A percentile compares a stretch with the other conserved stretches of the same genome.
Conservation (phyloP, 306 rosid genomes). For the Gastrolobium bilobum region DNA sequence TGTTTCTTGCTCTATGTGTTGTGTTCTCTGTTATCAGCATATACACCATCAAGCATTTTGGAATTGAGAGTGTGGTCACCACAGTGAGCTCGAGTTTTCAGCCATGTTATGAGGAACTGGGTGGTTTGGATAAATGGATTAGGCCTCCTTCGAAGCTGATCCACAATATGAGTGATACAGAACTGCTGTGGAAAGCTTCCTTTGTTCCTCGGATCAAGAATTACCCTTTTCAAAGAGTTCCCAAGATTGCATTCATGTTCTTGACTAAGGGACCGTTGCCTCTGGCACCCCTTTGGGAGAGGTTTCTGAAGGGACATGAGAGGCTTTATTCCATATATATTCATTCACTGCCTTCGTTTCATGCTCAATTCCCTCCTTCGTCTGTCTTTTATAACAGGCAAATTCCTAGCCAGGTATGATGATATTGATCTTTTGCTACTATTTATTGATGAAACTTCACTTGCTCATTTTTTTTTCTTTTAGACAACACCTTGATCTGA, state of each 20-base stretch:
- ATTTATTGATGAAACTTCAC: constrained; percentile 38
- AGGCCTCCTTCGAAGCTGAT: constrained; percentile 67
- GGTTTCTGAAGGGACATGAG: constrained; percentile 83
- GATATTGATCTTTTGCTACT: constrained; percentile 33
- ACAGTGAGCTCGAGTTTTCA: constrained; percentile 62
- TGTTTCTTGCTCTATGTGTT: constrained; percentile 72
- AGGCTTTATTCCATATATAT: constrained; percentile 71
- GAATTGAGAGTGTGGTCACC: constrained; percentile 63
- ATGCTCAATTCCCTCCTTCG: constrained; percentile 63
- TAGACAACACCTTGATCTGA: constrained; percentile 25
- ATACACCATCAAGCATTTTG: constrained; percentile 78
- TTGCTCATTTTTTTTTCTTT: background rate
- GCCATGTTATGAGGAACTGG: constrained; percentile 72
- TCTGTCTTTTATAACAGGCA: constrained; percentile 81
- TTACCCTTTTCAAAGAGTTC: constrained; percentile 85
- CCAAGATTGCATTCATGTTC: constrained; percentile 95
- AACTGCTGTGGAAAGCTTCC: constrained; percentile 88
- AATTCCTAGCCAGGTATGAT: constrained; percentile 91
- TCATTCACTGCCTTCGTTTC: constrained; percentile 86
- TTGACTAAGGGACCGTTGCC: constrained; percentile 95
- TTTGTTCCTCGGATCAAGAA: constrained; percentile 65
- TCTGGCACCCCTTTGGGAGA: constrained; percentile 95
- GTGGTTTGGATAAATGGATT: constrained; percentile 72
- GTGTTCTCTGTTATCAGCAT: constrained; percentile 76
- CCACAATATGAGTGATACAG: constrained; percentile 81